These are phyloP conservation scores for Cinchona pubescens DNA, from an alignment of 257 asterid genomes.

Conservation along the genomic window DNA sequence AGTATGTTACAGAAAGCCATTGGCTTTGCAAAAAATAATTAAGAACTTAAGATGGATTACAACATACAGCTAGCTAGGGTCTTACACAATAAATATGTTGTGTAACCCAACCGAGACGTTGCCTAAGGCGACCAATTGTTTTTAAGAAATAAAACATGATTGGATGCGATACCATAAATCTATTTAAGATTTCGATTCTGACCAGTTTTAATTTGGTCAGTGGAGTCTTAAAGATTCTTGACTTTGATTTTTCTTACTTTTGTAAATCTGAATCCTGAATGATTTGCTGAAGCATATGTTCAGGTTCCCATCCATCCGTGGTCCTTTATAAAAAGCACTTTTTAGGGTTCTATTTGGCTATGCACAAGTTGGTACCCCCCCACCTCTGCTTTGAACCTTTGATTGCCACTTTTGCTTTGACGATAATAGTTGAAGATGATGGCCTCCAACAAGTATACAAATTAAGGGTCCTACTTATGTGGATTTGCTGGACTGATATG, in stretches of 20 bases:
- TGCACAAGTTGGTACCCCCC: constrained; percentile 21
- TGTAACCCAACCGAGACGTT: not conserved
- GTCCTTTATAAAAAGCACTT: constrained; percentile 24
- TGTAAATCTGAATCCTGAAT: constrained; percentile 27
- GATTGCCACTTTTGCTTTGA: constrained; percentile 33
- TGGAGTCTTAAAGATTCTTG: constrained; percentile 4
- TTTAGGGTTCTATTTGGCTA: constrained; percentile 23
- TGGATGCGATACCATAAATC: constrained; percentile 11
- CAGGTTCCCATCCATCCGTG: constrained; percentile 28
- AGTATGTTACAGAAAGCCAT: not conserved
- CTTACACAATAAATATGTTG: not conserved
- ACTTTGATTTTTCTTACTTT: constrained; percentile 10
- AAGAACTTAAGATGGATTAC: not conserved
- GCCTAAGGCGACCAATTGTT: constrained; percentile 6
- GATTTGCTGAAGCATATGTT: constrained; percentile 31
- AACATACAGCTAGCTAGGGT: too few species aligned
- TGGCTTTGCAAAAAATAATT: not conserved
- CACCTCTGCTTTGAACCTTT: constrained; percentile 17
- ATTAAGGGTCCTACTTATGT: not conserved
- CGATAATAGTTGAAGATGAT: constrained; percentile 28
- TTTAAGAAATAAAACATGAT: not conserved
- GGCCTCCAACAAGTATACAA: not conserved
- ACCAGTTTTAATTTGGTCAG: not conserved
- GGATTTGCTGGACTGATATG: not conserved
- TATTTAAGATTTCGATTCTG: constrained; percentile 1